Evolutionary conservation across 2,329 filamentous ascomycete genomes (phyloP), one percentile per base, ranked within the genome.

Genomic region (Colletotrichum sp.): DNA sequence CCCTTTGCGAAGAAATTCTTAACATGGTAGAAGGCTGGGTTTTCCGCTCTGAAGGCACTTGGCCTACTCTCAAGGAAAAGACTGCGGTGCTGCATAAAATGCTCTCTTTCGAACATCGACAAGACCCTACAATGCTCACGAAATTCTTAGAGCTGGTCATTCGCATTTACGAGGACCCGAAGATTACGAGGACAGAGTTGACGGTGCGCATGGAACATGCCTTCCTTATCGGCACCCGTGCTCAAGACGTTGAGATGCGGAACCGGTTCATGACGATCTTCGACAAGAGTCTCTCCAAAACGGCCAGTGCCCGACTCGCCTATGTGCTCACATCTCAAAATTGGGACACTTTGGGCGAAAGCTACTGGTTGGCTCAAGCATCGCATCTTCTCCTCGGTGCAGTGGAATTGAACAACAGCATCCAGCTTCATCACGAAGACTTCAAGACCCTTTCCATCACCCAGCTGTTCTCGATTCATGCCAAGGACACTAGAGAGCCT

Each of bases 1-100:
- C 92, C 24, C 90, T 99, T 9, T 99, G 97, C 84, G 94, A 95
- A 81, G 98, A 98, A 86, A 96, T 99, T 71, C 88, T 99, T 32
- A 92, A 94, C 67, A 96, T 99, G 91, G 96, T 98, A 6, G 96
- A 99, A 83, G 91, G 90, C 36, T 99, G 98, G 98, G 95, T 99
- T 8, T 99, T 99, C 88, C 92, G 95, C 79, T 97, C 95, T 0
- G 96, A 95, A 75, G 97, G 98, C 78, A 97, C 96, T 3, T 98
- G 97, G 90, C 97, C 97, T 1, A 99, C 97, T 0, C 90, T 99
- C 2, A 99, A 99, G 84, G 98, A 99, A 86, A 99, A 99, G 88
- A 99, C 96, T 1, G 98, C 98, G 2, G 97, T 99, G 2, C 87
- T 99, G n/a, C 96, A 98, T 81, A 99, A 99, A 87, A 99, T 99